A percentile compares a stretch with the other conserved stretches of the same genome.
Conservation (phyloP, 768 basidiomycete species). For the Collybia mongolica region DNA sequence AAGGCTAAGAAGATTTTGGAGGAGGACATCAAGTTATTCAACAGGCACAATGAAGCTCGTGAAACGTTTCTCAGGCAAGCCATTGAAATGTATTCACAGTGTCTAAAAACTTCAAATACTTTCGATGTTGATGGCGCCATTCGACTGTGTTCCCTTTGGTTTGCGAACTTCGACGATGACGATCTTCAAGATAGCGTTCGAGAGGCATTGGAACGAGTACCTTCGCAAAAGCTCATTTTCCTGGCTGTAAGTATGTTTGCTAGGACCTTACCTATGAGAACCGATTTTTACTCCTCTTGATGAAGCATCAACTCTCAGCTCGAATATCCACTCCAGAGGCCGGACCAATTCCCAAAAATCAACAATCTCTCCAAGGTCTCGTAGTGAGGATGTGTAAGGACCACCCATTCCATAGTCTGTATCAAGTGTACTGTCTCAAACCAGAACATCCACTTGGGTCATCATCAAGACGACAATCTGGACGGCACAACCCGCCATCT, state of each 20-base stretch:
- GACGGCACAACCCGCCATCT: conserved; percentile 36
- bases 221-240: conserved; percentile 88
- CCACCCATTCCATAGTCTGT: conserved; percentile 93
- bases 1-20: conserved; percentile 34
- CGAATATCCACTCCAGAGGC: conserved; percentile 56
- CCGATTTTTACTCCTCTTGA: conserved; percentile 1
- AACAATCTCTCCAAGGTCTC: conserved; percentile 59
- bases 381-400: conserved; percentile 80
- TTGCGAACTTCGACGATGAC: conserved; percentile 74
- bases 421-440: conserved; percentile 81
- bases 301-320: conserved; percentile 86
- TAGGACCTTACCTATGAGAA: neutral
- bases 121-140: conserved; percentile 80
- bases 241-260: conserved; percentile 52
- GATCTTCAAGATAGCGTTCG: conserved; percentile 35
- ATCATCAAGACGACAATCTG: conserved; percentile 41
- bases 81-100: conserved; percentile 82
- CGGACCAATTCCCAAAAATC: conserved; percentile 34
- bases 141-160: conserved; percentile 89
- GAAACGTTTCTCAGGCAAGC: conserved; percentile 71
- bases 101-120: conserved; percentile 64
- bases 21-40: conserved; percentile 48
- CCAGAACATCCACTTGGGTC: conserved; percentile 23
- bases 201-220: conserved; percentile 54
- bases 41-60: conserved; percentile 53